Evolutionary conservation across 805 yeast species (phyloP), one percentile per base, ranked within the genome.

Genomic region (Cyberlindnera euphorbiiphila): DNA sequence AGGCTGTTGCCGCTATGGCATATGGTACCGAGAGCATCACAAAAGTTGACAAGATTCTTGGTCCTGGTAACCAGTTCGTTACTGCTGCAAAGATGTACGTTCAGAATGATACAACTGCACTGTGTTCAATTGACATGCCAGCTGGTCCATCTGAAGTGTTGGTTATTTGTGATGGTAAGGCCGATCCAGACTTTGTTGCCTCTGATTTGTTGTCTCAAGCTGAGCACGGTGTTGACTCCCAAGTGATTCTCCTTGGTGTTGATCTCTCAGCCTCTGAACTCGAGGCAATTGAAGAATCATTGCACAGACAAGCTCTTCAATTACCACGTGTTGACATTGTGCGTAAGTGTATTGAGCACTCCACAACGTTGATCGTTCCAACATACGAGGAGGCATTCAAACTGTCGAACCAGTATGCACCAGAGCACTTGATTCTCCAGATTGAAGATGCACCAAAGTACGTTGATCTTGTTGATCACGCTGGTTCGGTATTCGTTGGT

Each of bases 141-240:
- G 99, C 99, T 18, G 99, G 99, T 9, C 99, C 99, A 20, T 85
- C 95, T 36, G 99, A 93, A 65, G 99, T 93, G 17, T 71, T 93
- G 42, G 99, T 91, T n/a, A 70, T 93, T 51, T 95, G 96, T 32
- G 99, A 93, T 60, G 75, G 70, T 42, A 57, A 73, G 31, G 86
- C 97, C 10, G 96, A 88, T 63, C 91, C 95, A 17, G 96, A 88
- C 55, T 93, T 86, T 62, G 98, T 93, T 21, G 98, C 97, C n/a
- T 77, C 88, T 47, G 99, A 93, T 61, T 72, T 93, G 57, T 71
- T 93, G 42, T 89, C 98, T 0, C 99, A 93, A 67, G 99, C 99
- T 20, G 99, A 93, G 68, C 99, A 93, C 61, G 99, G 99, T 49
- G 76, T 89, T 41, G 99, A 93, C 62, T 93, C 98, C 6, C 99